Evolutionary conservation across 2,329 filamentous ascomycete species (phyloP), one percentile per base, ranked within the genome.

Genomic region (Diaporthe destruens): DNA sequence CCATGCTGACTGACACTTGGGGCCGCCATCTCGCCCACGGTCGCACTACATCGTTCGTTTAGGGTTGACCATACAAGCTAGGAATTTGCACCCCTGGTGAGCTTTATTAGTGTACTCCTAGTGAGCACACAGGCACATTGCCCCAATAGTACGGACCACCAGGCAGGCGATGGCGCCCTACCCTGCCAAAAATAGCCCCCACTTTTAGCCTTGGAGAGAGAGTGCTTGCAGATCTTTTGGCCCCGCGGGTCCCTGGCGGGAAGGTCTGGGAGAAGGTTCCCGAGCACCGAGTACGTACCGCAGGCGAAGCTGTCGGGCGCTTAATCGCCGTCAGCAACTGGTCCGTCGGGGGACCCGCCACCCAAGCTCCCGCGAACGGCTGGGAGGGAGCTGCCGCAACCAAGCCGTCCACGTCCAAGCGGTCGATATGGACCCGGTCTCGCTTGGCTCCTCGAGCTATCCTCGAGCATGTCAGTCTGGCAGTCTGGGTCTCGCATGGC

Each of bases 251-350:
- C 42, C 49, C 5, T 42, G 11, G 39, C 39, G 39, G 12, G 39
- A 18, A 18, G 18, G 39, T 11, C 42, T 63, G 59, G 9, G 11
- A 47, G 18, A 44, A 54, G 29, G 29, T 29, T 3, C 29, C 2
- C 29, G 29, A 29, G 29, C 29, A 29, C 29, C 29, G 29, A 29
- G 65, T 57, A 69, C 44, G 67, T 71, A 55, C 56, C 54, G 70
- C 53, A 53, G 63, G 54, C 36, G 68, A 42, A 47, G 32, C 47
- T 14, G 68, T 34, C 25, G 68, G 68, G 71, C 71, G 71, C 71
- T 73, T 73, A 73, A 66, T 61, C 71, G 55, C 39, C 71, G 18
- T 70, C 55, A 44, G 20, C 66, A 70, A 72, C 54, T 72, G 71
- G 71, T 42, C 32, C 68, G 53, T 11, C 44, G 44, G 12, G 39